Base-by-base conservation (phyloP, 176 grass and related monocot genomes). In the Cymbopogon citratus region DNA sequence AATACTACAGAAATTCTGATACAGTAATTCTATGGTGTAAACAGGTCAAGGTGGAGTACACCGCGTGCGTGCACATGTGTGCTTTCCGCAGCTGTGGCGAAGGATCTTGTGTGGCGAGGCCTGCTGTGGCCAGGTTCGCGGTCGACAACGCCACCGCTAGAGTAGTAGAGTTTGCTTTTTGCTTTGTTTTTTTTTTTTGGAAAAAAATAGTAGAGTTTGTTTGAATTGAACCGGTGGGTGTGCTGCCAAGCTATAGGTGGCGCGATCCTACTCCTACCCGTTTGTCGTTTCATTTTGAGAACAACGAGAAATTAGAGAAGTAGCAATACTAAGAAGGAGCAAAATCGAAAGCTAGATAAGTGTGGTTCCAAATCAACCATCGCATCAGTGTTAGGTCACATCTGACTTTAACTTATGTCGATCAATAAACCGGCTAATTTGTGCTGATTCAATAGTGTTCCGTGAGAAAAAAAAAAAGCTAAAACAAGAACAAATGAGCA, bases 21-120 rank as follows among this genome's bases (percentile, higher is more conserved):
- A n/a, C n/a, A n/a, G n/a, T n/a, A n/a, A n/a, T n/a, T n/a, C n/a
- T n/a, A n/a, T n/a, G n/a, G n/a, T n/a, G n/a, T n/a, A n/a, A n/a
- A n/a, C n/a, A n/a, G n/a, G n/a, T n/a, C 80, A 49, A 41, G 29
- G 76, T 27, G 26, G n/a, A n/a, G n/a, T 71, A 28, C 11, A 43
- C n/a, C 69, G 49, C 34, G 45, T 65, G 75, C 83, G 16, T 54
- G 64, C 78, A 56, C 65, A 51, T 80, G 78, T 15, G 28, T 19
- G 19, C 36, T 16, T 54, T 48, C 60, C 63, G 9, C 51, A 64
- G 21, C 57, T 25, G 24, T 27, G 12, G 9, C 12, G 29, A 21
- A 2, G 75, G 54, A 65, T 80, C 29, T n/a, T 78, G 6, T 71
- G 60, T 29, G 25, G 25, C 5, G 13, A 24, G 10, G 31, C 9